These are phyloP conservation scores for Gorgonomyces haynaldii DNA, from an alignment of 192 early-diverging fungal species.

Conservation along the genomic window DNA sequence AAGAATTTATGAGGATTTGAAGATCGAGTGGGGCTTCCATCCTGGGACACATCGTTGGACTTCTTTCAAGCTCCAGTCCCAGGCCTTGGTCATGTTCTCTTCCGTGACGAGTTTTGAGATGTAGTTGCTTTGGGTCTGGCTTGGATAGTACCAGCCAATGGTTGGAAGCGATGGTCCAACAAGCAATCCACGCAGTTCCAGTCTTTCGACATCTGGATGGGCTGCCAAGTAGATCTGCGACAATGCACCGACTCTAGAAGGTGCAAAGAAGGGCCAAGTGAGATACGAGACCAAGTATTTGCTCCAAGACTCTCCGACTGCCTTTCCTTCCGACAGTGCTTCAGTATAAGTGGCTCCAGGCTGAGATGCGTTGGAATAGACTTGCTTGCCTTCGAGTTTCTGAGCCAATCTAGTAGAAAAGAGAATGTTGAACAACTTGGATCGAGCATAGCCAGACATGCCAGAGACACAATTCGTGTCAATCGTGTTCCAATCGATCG, in stretches of 20 bases:
- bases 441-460: neutral
- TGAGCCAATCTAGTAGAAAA: neutral
- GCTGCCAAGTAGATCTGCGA: slow-evolving; percentile 3
- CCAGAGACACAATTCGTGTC: neutral
- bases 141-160: neutral
- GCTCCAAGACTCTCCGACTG: neutral
- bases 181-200: neutral
- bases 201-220: neutral
- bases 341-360: neutral
- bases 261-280: neutral
- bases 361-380: slow-evolving; percentile 1
- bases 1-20: too few relatives aligned
- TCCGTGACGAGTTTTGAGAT: too few relatives aligned
- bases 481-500: neutral
- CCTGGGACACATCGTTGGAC: too few relatives aligned
- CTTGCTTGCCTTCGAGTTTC: neutral
- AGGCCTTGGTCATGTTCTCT: too few relatives aligned
- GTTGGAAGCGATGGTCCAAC: neutral
- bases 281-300: too few relatives aligned
- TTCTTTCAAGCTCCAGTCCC: too few relatives aligned
- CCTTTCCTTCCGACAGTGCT: neutral
- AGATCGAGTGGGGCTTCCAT: too few relatives aligned
- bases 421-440: slow-evolving; percentile 2
- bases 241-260: neutral
- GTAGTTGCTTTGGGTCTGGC: too few relatives aligned